Conservation (phyloP, 2,329 filamentous ascomycete species). For the Monosporascus sp. region DNA sequence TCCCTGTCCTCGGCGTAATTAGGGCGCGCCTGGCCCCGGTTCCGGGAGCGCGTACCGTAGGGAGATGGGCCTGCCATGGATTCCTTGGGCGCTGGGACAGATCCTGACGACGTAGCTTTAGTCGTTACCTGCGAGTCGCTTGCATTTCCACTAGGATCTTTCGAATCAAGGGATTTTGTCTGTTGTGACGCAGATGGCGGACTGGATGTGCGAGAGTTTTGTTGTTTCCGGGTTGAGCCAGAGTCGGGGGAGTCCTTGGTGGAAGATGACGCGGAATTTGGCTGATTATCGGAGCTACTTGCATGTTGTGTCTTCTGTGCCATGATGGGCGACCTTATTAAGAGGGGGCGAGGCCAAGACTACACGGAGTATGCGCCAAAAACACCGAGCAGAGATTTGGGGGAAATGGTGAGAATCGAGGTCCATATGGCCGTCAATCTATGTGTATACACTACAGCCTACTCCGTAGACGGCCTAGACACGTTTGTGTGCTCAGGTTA, state of each 20-base stretch:
- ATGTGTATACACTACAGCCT: conserved; percentile 17
- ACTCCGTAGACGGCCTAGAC: conserved; percentile 15
- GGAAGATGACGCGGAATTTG: conserved; percentile 30
- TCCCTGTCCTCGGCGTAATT: conserved; percentile 97
- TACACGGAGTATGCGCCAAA: conserved; percentile 25
- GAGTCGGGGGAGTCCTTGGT: conserved; percentile 25
- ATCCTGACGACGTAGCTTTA: conserved; percentile 40
- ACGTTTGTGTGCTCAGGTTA: conserved; percentile 5
- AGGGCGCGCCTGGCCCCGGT: conserved; percentile 73
- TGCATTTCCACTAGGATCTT: conserved; percentile 25
- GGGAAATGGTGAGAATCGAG: conserved; percentile 17
- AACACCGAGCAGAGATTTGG: conserved; percentile 20
- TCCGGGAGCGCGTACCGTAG: conserved; percentile 92
- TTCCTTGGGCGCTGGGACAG: conserved; percentile 45
- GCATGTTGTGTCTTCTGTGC: conserved; percentile 25
- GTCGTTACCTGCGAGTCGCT: conserved; percentile 41
- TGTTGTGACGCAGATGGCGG: conserved; percentile 20
- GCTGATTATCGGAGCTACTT: conserved; percentile 28
- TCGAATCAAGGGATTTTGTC: conserved; percentile 17
- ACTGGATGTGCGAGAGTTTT: conserved; percentile 24
- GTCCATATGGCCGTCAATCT: conserved; percentile 23
- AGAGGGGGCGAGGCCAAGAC: conserved; percentile 29
- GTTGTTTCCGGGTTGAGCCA: conserved; percentile 23
- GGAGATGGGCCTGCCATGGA: conserved; percentile 53
- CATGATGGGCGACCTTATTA: conserved; percentile 26